Conservation (phyloP, 2,329 filamentous ascomycete species). For the Reticulascus tulasneorum region DNA sequence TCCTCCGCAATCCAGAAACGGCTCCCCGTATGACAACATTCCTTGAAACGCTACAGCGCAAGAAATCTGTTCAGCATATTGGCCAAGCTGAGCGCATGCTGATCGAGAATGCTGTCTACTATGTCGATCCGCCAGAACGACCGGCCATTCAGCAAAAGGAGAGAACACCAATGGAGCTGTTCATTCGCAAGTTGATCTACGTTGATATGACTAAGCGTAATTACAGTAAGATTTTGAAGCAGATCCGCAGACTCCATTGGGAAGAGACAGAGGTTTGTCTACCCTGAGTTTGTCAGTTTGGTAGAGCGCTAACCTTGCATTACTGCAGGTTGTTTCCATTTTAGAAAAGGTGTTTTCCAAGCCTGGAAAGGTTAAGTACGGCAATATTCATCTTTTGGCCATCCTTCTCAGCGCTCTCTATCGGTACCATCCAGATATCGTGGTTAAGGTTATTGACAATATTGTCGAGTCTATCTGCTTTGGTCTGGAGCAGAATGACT, state of each 20-base stretch:
- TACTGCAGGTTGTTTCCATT: constrained; percentile 59
- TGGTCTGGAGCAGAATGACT: constrained; percentile 92
- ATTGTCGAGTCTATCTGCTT: constrained; percentile 82
- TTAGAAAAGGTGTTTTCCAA: constrained; percentile 92
- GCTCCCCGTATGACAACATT: constrained; percentile 91
- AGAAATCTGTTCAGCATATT: constrained; percentile 92
- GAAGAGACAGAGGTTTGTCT: constrained; percentile 75
- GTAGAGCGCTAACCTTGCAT: background rate
- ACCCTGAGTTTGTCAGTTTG: background rate
- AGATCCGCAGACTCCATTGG: constrained; percentile 94
- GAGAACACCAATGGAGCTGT: constrained; percentile 86
- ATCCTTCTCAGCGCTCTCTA: constrained; percentile 86
- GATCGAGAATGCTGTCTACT: constrained; percentile 96
- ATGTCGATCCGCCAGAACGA: constrained; percentile 90
- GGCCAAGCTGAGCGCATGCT: constrained; percentile 96
- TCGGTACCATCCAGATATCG: constrained; percentile 87
- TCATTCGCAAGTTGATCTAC: constrained; percentile 89
- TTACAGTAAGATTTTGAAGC: constrained; percentile 88
- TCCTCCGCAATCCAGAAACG: constrained; percentile 89
- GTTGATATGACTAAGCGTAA: constrained; percentile 91
- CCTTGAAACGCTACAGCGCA: constrained; percentile 88
- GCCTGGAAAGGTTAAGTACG: constrained; percentile 95
- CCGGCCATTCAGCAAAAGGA: constrained; percentile 97
- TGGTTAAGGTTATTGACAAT: constrained; percentile 87
- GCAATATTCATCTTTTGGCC: constrained; percentile 89